A percentile compares a stretch with the other conserved stretches of the same genome.
Conservation (phyloP, 352 stramenopile genomes). For the Phytophthora pistaciae region DNA sequence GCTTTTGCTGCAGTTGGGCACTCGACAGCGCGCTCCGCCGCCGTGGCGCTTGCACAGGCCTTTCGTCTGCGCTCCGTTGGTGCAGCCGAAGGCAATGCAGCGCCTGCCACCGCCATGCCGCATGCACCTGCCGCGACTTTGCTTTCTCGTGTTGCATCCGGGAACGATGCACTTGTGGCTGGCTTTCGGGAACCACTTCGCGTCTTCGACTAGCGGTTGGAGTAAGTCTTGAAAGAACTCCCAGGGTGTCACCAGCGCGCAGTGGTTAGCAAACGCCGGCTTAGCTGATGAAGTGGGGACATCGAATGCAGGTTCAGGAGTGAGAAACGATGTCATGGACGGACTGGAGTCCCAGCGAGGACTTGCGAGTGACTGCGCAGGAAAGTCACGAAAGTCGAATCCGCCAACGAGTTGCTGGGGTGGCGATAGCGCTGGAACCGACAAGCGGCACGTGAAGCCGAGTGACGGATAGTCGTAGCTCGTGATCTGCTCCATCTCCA, state of each 20-base stretch:
- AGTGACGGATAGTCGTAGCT: constrained; percentile 1
- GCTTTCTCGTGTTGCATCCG: constrained; percentile 74
- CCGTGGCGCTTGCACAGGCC: constrained; percentile 86
- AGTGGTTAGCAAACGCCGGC: not conserved
- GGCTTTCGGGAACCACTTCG: not conserved
- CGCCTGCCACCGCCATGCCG: constrained; percentile 84
- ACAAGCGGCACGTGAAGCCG: not conserved
- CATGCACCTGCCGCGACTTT: constrained; percentile 82
- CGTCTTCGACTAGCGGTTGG: not conserved
- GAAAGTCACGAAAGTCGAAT: not conserved
- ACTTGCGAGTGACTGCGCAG: not conserved
- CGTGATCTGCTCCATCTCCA: constrained; percentile 10
- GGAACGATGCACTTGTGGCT: constrained; percentile 51
- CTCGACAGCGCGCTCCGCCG: constrained; percentile 72
- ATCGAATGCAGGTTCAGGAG: not conserved
- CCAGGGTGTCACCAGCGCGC: constrained; percentile 3
- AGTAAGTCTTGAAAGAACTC: not conserved
- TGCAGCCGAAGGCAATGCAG: constrained; percentile 69
- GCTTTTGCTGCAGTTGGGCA: constrained; percentile 64
- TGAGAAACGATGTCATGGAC: not conserved
- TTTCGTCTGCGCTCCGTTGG: constrained; percentile 73
- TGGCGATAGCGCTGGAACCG: not conserved
- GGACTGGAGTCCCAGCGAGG: not conserved
- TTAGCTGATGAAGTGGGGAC: not conserved
- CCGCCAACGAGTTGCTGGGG: not conserved